These are phyloP conservation scores for Cercospora sesami DNA, from an alignment of 2,329 filamentous ascomycete genomes.

Conservation along the genomic window DNA sequence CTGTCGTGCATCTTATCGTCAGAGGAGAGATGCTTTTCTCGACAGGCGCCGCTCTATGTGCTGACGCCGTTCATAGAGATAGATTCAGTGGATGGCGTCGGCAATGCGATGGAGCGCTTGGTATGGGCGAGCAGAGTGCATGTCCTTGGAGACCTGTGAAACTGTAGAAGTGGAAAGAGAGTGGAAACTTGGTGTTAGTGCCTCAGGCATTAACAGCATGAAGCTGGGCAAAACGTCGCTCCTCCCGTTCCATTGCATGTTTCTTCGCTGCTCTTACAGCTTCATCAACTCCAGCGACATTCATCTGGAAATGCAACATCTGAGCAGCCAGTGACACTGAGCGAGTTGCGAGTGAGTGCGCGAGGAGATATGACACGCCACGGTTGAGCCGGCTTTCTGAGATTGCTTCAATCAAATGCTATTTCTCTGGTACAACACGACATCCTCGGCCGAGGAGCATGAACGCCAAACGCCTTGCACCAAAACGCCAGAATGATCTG, in stretches of 20 bases:
- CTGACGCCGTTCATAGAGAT: not conserved
- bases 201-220: not conserved
- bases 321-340: not conserved
- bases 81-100: not conserved
- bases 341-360: not conserved
- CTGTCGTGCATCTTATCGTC: not conserved
- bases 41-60: not conserved
- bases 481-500: not conserved
- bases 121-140: not conserved
- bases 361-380: not conserved
- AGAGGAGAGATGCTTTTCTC: not conserved
- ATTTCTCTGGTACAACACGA: not conserved
- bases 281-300: not conserved
- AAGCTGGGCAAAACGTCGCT: not conserved
- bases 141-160: not conserved
- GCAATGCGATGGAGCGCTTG: not conserved
- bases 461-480: not conserved
- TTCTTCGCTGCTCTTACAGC: not conserved
- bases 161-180: not conserved
- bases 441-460: not conserved
- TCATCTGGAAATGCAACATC: not conserved
- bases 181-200: not conserved
- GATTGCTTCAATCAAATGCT: not conserved
- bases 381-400: not conserved
- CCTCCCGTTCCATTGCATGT: not conserved